Base-by-base conservation (phyloP, 495 filamentous ascomycete genomes). In the Penicillium canariense region DNA sequence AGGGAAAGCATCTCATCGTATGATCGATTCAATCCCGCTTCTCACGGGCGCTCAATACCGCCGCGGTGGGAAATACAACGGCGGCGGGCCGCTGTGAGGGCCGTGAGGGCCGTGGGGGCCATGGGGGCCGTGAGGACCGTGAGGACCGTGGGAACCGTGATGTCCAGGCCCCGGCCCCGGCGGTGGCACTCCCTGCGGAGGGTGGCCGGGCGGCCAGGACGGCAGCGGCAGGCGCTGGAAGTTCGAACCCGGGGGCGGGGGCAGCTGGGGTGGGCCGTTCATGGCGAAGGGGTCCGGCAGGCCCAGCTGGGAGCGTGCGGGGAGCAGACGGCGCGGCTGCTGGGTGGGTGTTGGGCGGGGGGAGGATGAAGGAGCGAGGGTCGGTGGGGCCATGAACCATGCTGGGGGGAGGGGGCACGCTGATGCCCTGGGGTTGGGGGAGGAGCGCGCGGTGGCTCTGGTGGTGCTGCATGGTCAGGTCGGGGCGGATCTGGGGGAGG, bases 231-330 rank as follows among this genome's bases (percentile, higher is more conserved):
- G 64, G 12, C 66, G 62, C 12, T 62, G 65, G 45, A 76, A 75
- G 52, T 73, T 72, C 0, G 71, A 74, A 7, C 73, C 73, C 17
- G 68, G 68, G 7, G 73, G 73, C 18, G 73, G 73, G 5, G 73
- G 73, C 11, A 75, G 68, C 46, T 70, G 72, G 25, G 73, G 73
- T 11, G 68, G 72, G 1, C 71, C 73, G 35, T 54, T 63, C 56
- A 67, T 61, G 9, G 68, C 49, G 54, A 75, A 74, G 5, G 69
- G 70, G 36, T 74, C 70, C 7, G 72, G 73, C 26, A 74, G 52
- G 22, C 67, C 68, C 45, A 70, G 51, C 49, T 69, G 67, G 4
- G 62, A 65, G 4, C 56, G 65, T 0, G 72, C 71, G 14, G 73
- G 73, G 15, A 75, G 68, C 15, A 76, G 60, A 11, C 68, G 73